These are phyloP conservation scores for Talaromyces adpressus DNA, from an alignment of 495 filamentous ascomycete genomes.

Conservation along the genomic window DNA sequence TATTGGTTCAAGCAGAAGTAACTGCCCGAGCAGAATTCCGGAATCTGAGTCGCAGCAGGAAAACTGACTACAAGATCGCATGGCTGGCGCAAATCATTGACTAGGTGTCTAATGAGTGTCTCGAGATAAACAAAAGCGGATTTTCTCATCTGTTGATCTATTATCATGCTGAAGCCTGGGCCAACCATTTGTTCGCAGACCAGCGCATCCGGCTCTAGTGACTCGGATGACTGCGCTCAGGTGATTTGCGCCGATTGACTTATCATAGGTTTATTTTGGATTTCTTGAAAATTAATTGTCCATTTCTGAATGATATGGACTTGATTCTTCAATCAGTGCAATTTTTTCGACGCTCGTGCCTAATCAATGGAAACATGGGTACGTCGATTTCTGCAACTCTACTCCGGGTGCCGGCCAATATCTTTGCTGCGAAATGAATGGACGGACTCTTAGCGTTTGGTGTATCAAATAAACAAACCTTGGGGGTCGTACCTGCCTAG, in stretches of 20 bases:
- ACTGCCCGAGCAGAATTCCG: background rate
- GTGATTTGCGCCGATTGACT: conserved; percentile 6
- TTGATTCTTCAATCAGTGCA: background rate
- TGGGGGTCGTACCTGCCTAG: background rate
- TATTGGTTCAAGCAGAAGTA: background rate
- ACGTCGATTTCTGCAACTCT: background rate
- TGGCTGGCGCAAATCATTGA: background rate
- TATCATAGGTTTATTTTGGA: background rate
- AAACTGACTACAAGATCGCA: background rate
- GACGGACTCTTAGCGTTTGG: background rate
- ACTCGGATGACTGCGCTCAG: conserved; percentile 7
- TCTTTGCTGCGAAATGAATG: background rate
- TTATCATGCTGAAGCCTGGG: background rate
- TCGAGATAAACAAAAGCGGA: background rate
- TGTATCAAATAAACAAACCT: background rate
- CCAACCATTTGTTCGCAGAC: conserved; percentile 1
- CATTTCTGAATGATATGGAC: background rate
- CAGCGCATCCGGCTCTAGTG: background rate
- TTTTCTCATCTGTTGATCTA: background rate
- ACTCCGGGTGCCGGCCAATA: background rate
- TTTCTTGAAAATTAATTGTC: too few species aligned
- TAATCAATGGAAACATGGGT: background rate
- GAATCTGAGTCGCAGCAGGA: background rate
- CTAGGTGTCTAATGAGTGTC: background rate
- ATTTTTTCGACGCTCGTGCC: background rate